A percentile compares a stretch with the other conserved stretches of the same genome.
Evolutionary conservation across 495 filamentous ascomycete genomes (phyloP).

Genomic region (Aspergillus mulundensis): DNA sequence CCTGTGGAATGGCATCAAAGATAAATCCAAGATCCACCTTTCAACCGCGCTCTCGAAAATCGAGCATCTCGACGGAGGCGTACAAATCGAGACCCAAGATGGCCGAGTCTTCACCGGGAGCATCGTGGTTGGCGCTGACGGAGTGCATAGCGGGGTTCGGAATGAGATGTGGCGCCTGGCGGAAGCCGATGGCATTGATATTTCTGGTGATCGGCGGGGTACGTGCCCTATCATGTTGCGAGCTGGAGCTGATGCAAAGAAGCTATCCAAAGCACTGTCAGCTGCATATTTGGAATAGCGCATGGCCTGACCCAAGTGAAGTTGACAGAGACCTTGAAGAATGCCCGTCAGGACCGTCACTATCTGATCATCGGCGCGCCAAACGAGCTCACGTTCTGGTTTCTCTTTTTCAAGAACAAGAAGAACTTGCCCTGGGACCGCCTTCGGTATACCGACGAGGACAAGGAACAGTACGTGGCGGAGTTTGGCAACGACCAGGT

Average conservation of each 20-base stretch:
- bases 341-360: conserved; percentile 15
- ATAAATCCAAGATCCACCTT: conserved; percentile 31
- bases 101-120: conserved; percentile 37
- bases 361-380: conserved; percentile 25
- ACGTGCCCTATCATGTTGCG: neutral
- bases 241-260: neutral
- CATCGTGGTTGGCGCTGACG: conserved; percentile 49
- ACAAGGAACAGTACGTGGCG: conserved; percentile 18
- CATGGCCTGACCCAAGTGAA: conserved; percentile 1
- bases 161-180: conserved; percentile 36
- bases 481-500: conserved; percentile 21
- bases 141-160: conserved; percentile 41
- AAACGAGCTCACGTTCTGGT: conserved; percentile 28
- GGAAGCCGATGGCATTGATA: neutral
- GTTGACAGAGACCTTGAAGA: neutral
- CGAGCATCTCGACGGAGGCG: conserved; percentile 18
- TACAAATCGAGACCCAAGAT: conserved; percentile 30
- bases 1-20: conserved; percentile 30
- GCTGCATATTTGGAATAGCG: conserved; percentile 39
- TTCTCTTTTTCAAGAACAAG: conserved; percentile 28
- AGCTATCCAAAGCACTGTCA: conserved; percentile 17
- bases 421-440: conserved; percentile 14
- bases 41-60: conserved; percentile 31
- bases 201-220: neutral
- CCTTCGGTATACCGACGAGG: conserved; percentile 30